A percentile compares a stretch with the other conserved stretches of the same genome.
phyloP scores from a whole-genome alignment of 73 alveolate species.

The Breviolum minutum region DNA sequence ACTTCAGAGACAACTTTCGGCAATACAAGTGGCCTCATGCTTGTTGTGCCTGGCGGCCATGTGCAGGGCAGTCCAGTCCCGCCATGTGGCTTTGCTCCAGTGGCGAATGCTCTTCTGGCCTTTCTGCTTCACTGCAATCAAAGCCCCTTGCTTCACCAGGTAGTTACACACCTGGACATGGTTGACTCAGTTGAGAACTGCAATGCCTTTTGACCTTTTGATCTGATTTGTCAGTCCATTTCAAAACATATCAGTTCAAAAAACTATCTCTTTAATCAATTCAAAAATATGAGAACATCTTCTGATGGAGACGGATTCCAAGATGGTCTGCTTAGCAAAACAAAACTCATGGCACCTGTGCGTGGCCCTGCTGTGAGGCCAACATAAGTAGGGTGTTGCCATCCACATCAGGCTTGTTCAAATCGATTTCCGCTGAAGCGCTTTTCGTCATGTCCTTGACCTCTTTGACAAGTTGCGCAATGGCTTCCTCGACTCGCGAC shows the following conservation, averaged over 20 bases:
- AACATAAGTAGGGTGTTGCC: conserved; percentile 89
- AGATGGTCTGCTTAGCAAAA: too few species aligned
- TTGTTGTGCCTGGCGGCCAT: conserved; percentile 35
- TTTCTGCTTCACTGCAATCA: not conserved
- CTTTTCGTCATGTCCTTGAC: conserved; percentile 46
- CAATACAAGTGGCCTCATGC: not conserved
- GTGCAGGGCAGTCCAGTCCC: conserved; percentile 47
- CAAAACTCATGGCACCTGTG: not conserved
- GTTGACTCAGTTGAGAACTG: not conserved
- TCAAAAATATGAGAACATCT: not conserved
- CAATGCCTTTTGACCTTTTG: too few species aligned
- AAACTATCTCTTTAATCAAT: not conserved
- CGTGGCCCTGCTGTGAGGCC: conserved; percentile 65
- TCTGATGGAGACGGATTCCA: too few species aligned
- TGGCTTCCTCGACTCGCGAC: not conserved
- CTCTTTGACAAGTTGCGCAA: conserved; percentile 43
- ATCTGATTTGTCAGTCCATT: too few species aligned
- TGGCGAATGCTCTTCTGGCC: conserved; percentile 1
- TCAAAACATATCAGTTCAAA: too few species aligned
- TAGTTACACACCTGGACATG: not conserved
- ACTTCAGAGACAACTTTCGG: not conserved
- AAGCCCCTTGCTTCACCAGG: conserved; percentile 53
- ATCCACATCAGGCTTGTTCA: conserved; percentile 88
- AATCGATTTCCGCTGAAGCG: conserved; percentile 32
- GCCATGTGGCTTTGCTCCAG: conserved; percentile 9